phyloP scores from a whole-genome alignment of 495 filamentous ascomycete species.

The Penicillium robsamsonii region DNA sequence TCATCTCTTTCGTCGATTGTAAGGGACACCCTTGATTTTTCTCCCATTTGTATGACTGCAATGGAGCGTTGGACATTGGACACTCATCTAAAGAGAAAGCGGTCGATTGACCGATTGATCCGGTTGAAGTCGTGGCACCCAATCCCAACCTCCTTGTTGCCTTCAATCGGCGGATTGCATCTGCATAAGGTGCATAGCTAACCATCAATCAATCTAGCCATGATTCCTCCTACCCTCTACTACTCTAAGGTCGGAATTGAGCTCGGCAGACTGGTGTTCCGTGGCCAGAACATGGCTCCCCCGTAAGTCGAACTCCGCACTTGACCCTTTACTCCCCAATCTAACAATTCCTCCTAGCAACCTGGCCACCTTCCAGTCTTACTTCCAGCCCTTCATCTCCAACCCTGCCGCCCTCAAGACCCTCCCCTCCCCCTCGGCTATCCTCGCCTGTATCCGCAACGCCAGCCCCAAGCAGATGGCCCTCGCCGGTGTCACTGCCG shows the following conservation, averaged over 20 bases:
- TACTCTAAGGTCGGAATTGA: slow-evolving; percentile 87
- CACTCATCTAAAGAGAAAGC: not conserved
- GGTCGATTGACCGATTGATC: slow-evolving; percentile 14
- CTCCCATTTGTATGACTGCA: not conserved
- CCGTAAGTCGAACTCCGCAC: slow-evolving; percentile 64
- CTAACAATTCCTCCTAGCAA: slow-evolving; percentile 51
- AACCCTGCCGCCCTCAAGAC: slow-evolving; percentile 59
- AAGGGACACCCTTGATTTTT: slow-evolving; percentile 40
- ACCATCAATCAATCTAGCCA: slow-evolving; percentile 53
- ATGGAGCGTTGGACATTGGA: slow-evolving; percentile 7
- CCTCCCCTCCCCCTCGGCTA: slow-evolving; percentile 44
- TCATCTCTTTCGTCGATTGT: slow-evolving; percentile 85
- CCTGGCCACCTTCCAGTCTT: slow-evolving; percentile 77
- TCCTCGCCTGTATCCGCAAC: slow-evolving; percentile 66
- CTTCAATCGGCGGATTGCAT: slow-evolving; percentile 12
- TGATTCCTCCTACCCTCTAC: slow-evolving; percentile 83
- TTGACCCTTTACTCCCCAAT: not conserved
- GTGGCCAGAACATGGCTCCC: slow-evolving; percentile 85
- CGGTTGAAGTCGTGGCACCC: slow-evolving; percentile 6
- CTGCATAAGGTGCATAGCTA: slow-evolving; percentile 23
- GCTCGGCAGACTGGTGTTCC: slow-evolving; percentile 81
- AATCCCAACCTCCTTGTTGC: slow-evolving; percentile 24
- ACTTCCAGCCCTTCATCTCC: slow-evolving; percentile 73
- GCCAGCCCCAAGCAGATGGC: slow-evolving; percentile 65
- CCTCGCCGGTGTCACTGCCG: slow-evolving; percentile 69